Evolutionary conservation across 805 yeast species (phyloP).

Genomic region (Kazachstania kunashirensis): DNA sequence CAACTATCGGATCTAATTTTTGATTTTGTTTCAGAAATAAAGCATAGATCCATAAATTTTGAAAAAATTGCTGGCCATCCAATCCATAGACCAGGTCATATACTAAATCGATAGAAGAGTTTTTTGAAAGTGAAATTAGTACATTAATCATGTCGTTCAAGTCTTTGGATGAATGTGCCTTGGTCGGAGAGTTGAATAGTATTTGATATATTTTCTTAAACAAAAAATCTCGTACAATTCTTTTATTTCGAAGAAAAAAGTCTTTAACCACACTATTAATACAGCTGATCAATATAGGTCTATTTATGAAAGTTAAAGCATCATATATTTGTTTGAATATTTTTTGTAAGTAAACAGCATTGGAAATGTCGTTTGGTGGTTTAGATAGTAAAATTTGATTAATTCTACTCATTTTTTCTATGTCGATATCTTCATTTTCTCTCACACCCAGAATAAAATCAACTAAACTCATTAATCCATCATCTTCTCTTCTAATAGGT

Average conservation of each 20-base stretch:
- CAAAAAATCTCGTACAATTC: slow-evolving; percentile 50
- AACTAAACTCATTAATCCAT: slow-evolving; percentile 65
- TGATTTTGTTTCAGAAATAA: slow-evolving; percentile 29
- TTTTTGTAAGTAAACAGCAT: slow-evolving; percentile 43
- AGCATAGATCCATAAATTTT: slow-evolving; percentile 32
- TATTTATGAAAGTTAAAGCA: slow-evolving; percentile 47
- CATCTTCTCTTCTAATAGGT: slow-evolving; percentile 44
- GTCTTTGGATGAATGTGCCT: slow-evolving; percentile 37
- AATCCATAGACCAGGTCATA: slow-evolving; percentile 19
- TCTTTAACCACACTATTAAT: slow-evolving; percentile 45
- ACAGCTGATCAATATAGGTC: slow-evolving; percentile 50
- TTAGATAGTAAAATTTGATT: slow-evolving; percentile 54
- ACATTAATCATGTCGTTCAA: slow-evolving; percentile 59
- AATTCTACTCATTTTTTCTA: slow-evolving; percentile 58
- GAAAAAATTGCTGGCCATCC: slow-evolving; percentile 18
- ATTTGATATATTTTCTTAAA: slow-evolving; percentile 40
- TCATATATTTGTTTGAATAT: slow-evolving; percentile 57
- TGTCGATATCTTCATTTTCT: slow-evolving; percentile 52
- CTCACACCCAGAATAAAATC: slow-evolving; percentile 73
- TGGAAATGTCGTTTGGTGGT: slow-evolving; percentile 53
- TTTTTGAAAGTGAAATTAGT: slow-evolving; percentile 49
- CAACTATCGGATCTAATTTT: slow-evolving; percentile 12
- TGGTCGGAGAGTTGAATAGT: slow-evolving; percentile 26
- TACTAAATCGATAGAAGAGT: slow-evolving; percentile 31
- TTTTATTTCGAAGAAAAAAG: slow-evolving; percentile 40